phyloP scores from a whole-genome alignment of 1,139 yeast species.

The Lodderomyces oxycetoniae region DNA sequence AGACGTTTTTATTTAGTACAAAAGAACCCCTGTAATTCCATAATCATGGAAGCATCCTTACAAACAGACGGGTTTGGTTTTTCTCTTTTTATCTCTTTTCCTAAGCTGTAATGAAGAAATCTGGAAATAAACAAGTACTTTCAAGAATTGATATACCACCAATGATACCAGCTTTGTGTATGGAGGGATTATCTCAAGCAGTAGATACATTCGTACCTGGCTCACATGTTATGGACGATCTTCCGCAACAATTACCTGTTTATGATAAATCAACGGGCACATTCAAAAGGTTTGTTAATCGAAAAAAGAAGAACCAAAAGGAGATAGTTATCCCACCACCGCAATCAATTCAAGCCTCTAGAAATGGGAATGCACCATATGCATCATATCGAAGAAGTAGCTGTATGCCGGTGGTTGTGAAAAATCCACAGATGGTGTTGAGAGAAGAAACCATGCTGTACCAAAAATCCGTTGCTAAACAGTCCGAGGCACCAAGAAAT shows the following conservation, averaged over 20 bases:
- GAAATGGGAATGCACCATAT: not conserved
- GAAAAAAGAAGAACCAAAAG: slow-evolving; percentile 22
- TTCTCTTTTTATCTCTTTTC: too few species aligned
- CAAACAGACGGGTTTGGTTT: too few species aligned
- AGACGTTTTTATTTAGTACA: too few species aligned
- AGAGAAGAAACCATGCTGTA: too few species aligned
- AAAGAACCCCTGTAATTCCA: too few species aligned
- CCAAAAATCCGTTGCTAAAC: too few species aligned
- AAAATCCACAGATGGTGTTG: too few species aligned
- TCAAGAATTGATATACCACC: slow-evolving; percentile 12
- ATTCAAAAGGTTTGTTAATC: slow-evolving; percentile 18
- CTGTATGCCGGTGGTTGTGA: not conserved
- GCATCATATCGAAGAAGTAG: not conserved
- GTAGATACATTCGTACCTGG: slow-evolving; percentile 29
- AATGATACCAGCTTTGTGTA: slow-evolving; percentile 10
- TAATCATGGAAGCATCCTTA: too few species aligned
- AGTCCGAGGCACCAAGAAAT: too few species aligned
- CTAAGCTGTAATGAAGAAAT: too few species aligned
- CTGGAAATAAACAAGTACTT: slow-evolving; percentile 6
- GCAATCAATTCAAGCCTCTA: not conserved
- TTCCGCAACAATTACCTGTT: slow-evolving; percentile 30
- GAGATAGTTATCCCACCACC: slow-evolving; percentile 6
- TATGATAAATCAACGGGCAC: slow-evolving; percentile 22
- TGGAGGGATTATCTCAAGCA: slow-evolving; percentile 24
- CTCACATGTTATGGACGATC: slow-evolving; percentile 22